phyloP scores from a whole-genome alignment of 139 green algal species.

The Gonium pectorale region DNA sequence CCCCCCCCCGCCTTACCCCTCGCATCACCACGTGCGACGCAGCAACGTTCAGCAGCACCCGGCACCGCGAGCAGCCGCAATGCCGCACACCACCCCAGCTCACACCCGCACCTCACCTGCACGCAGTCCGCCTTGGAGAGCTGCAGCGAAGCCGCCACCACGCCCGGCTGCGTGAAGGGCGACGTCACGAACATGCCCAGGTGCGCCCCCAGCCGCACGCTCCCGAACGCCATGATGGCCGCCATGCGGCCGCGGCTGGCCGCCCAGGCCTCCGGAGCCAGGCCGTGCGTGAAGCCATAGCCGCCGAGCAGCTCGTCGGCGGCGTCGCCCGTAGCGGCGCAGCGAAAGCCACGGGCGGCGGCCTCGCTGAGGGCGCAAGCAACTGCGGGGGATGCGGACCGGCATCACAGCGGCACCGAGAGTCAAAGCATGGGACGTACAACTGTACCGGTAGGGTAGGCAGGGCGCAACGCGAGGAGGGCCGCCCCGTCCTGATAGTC shows the following conservation, averaged over 20 bases:
- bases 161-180: conserved; percentile 13
- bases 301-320: conserved; percentile 61
- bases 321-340: conserved; percentile 53
- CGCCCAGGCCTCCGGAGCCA: conserved; percentile 3
- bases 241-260: conserved; percentile 11
- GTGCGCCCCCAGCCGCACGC: neutral
- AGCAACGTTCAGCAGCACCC: too few relatives aligned
- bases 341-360: conserved; percentile 42
- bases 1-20: too few relatives aligned
- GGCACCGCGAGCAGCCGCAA: too few relatives aligned
- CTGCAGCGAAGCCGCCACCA: neutral
- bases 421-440: too few relatives aligned
- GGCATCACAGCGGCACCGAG: too few relatives aligned
- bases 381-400: conserved; percentile 35
- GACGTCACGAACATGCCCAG: conserved; percentile 16
- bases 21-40: too few relatives aligned
- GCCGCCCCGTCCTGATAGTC: too few relatives aligned
- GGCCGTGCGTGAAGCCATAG: conserved; percentile 44
- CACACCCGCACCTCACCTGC: conserved; percentile 4
- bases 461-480: too few relatives aligned
- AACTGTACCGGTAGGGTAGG: too few relatives aligned
- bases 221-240: conserved; percentile 29
- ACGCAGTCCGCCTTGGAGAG: conserved; percentile 23
- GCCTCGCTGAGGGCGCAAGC: conserved; percentile 47
- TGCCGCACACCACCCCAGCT: too few relatives aligned